Percentiles rank a stretch among this genome's conserved stretches.
Evolutionary conservation across 1,139 yeast genomes (phyloP).

Genomic region (Magnusiomyces ingens): DNA sequence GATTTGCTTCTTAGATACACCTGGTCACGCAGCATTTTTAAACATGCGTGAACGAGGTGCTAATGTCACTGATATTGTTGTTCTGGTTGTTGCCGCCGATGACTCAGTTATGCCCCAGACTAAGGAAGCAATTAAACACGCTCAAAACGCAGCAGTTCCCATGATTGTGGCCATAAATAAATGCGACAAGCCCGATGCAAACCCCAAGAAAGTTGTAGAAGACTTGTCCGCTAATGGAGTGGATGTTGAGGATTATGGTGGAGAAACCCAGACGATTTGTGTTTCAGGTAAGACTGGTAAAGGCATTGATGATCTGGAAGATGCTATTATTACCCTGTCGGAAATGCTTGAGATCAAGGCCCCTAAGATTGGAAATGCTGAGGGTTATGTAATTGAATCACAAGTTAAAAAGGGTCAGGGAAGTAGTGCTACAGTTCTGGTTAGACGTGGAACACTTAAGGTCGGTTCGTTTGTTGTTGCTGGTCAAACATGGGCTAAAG

Average conservation of each 20-base stretch:
- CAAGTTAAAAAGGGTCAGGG: slow-evolving; percentile 81
- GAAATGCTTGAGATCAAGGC: slow-evolving; percentile 78
- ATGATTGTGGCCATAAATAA: slow-evolving; percentile 89
- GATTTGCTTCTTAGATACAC: slow-evolving; percentile 91
- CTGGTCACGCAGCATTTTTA: slow-evolving; percentile 96
- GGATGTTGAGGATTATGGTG: slow-evolving; percentile 89
- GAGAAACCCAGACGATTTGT: slow-evolving; percentile 84
- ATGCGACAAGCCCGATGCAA: slow-evolving; percentile 74
- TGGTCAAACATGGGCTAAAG: slow-evolving; percentile 81
- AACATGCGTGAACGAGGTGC: slow-evolving; percentile 98
- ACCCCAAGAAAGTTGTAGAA: slow-evolving; percentile 63
- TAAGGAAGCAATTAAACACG: slow-evolving; percentile 89
- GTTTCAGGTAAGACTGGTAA: slow-evolving; percentile 83
- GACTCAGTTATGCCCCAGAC: slow-evolving; percentile 99
- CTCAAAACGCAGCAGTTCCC: slow-evolving; percentile 76
- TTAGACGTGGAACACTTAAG: slow-evolving; percentile 69
- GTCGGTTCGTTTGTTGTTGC: slow-evolving; percentile 71
- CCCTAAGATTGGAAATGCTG: slow-evolving; percentile 47
- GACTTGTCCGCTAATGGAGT: slow-evolving; percentile 75
- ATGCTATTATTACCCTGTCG: slow-evolving; percentile 76
- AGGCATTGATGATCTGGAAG: slow-evolving; percentile 85
- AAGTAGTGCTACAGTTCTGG: slow-evolving; percentile 74
- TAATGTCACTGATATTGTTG: slow-evolving; percentile 82
- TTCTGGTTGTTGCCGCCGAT: slow-evolving; percentile 95
- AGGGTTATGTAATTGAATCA: slow-evolving; percentile 90